Percentiles rank a stretch among this genome's conserved stretches.
Conservation (phyloP, 179 eudicot genomes). For the Amaranthus tricolor region DNA sequence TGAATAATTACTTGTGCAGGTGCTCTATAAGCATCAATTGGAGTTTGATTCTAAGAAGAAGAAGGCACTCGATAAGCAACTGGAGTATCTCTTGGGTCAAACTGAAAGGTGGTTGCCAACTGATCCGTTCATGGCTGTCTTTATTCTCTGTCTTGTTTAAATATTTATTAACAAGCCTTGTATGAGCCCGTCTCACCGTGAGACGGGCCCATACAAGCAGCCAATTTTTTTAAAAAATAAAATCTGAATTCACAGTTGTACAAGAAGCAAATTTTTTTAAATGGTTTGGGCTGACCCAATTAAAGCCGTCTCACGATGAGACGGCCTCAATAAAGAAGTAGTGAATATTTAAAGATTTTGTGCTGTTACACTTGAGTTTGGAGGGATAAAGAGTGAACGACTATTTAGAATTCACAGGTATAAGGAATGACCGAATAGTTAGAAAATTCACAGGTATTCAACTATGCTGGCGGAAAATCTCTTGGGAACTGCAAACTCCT, state of each 20-base stretch:
- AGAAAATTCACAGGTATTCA: conserved; percentile 67
- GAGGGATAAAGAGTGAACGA: conserved; percentile 16
- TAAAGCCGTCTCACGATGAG: too few relatives aligned
- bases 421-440: conserved; percentile 22
- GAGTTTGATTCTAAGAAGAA: conserved; percentile 91
- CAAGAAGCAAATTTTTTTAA: too few relatives aligned
- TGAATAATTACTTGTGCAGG: conserved; percentile 45
- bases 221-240: too few relatives aligned
- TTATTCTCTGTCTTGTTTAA: background rate
- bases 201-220: too few relatives aligned
- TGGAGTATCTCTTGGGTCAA: conserved; percentile 95
- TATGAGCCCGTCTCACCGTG: too few relatives aligned
- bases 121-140: conserved; percentile 8
- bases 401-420: conserved; percentile 54
- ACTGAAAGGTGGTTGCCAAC: conserved; percentile 69
- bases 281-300: too few relatives aligned
- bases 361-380: conserved; percentile 22
- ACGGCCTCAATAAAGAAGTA: too few relatives aligned
- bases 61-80: conserved; percentile 91
- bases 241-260: too few relatives aligned
- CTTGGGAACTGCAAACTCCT: conserved; percentile 46
- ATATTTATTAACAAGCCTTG: background rate
- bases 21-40: conserved; percentile 86
- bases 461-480: conserved; percentile 98
- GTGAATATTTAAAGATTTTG: conserved; percentile 6